Percentiles rank a stretch among this genome's conserved stretches.
phyloP scores from a whole-genome alignment of 352 stramenopile genomes.

The Phytophthora sp. region DNA sequence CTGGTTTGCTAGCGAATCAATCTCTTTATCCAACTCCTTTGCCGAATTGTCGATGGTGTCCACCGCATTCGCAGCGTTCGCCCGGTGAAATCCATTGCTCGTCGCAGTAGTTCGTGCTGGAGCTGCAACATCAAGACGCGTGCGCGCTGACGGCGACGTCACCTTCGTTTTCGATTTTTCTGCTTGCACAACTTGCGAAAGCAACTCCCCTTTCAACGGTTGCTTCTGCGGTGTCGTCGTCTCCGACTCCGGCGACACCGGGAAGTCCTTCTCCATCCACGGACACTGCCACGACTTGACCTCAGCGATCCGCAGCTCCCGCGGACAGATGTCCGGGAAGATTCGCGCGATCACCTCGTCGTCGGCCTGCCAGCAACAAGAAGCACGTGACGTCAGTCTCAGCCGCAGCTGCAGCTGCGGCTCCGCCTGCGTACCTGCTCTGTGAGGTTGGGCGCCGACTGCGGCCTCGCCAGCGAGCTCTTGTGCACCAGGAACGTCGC shows the following conservation, averaged over 20 bases:
- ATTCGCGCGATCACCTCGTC: slow-evolving; percentile 68
- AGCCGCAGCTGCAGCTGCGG: not conserved
- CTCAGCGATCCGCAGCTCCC: slow-evolving; percentile 81
- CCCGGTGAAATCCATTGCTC: slow-evolving; percentile 12
- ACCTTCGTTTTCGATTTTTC: not conserved
- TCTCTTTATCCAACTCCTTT: slow-evolving; percentile 48
- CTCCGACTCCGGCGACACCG: slow-evolving; percentile 9
- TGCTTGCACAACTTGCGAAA: slow-evolving; percentile 5
- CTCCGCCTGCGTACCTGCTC: no score
- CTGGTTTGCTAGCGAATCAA: slow-evolving; percentile 42
- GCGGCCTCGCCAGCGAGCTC: slow-evolving; percentile 10
- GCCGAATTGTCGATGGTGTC: slow-evolving; percentile 3
- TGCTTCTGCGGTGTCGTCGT: not conserved
- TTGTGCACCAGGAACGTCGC: slow-evolving; percentile 29
- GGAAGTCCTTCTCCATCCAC: slow-evolving; percentile 67
- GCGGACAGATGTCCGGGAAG: slow-evolving; percentile 81
- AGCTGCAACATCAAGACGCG: not conserved
- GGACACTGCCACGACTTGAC: slow-evolving; percentile 80
- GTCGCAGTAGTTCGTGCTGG: not conserved
- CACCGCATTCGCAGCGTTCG: not conserved
- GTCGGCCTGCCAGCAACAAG: slow-evolving; percentile 31
- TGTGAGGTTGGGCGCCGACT: slow-evolving; percentile 29
- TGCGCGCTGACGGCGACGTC: not conserved
- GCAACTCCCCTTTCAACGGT: slow-evolving; percentile 4
- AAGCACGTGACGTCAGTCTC: slow-evolving; percentile 3